Percentiles rank a stretch among this genome's conserved stretches.
These are phyloP conservation scores for Dillenia turbinata DNA, from an alignment of 164 flowering plant genomes.

Conservation along the genomic window DNA sequence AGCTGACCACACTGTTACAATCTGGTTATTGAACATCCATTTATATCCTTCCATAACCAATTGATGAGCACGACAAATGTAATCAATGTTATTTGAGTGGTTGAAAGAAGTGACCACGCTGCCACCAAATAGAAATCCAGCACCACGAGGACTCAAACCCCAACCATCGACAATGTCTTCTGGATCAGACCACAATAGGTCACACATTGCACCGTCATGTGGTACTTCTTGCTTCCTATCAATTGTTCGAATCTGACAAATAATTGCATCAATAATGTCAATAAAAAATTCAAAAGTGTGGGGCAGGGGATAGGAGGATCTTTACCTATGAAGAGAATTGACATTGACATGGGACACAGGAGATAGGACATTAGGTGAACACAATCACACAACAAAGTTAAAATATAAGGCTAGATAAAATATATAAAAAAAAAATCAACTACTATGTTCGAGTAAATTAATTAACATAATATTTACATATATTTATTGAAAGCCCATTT, in stretches of 20 bases:
- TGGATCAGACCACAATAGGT: slow-evolving; percentile 98
- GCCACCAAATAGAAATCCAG: slow-evolving; percentile 95
- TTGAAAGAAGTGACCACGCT: slow-evolving; percentile 84
- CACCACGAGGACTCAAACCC: slow-evolving; percentile 99
- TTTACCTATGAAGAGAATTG: too few species aligned
- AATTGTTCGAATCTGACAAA: slow-evolving; percentile 80
- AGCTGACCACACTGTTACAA: slow-evolving; percentile 99
- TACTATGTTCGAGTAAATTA: too few species aligned
- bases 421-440: too few species aligned
- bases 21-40: slow-evolving; percentile 97
- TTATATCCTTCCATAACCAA: slow-evolving; percentile 99
- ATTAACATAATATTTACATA: too few species aligned
- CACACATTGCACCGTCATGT: slow-evolving; percentile 99
- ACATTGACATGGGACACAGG: too few species aligned
- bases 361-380: too few species aligned
- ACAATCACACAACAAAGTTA: too few species aligned
- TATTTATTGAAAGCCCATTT: too few species aligned
- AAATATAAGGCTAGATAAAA: too few species aligned
- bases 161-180: slow-evolving; percentile 98
- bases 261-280: not conserved
- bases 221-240: slow-evolving; percentile 99
- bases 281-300: too few species aligned
- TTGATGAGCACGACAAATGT: slow-evolving; percentile 97
- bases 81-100: slow-evolving; percentile 84
- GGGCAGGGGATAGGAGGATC: too few species aligned